A percentile compares a stretch with the other conserved stretches of the same genome.
Evolutionary conservation across 2,329 filamentous ascomycete genomes (phyloP).

Genomic region (Knoxdaviesia proteae): DNA sequence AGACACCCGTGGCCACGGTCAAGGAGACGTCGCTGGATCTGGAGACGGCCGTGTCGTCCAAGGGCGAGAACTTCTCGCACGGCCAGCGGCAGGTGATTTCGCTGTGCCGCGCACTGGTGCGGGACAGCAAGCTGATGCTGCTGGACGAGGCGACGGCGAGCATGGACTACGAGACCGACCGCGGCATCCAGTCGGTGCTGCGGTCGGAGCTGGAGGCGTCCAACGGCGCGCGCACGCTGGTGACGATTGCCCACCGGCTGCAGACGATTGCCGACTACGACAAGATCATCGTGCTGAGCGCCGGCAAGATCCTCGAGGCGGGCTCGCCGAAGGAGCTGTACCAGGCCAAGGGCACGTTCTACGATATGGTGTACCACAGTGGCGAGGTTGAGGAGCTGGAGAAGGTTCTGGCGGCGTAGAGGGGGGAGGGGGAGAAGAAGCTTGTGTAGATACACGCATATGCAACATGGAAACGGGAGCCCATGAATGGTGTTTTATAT

Average conservation of each 20-base stretch:
- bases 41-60: constrained; percentile 18
- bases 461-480: too few species aligned
- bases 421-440: too few species aligned
- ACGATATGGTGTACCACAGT: constrained; percentile 33
- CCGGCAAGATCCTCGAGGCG: constrained; percentile 22
- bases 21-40: constrained; percentile 12
- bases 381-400: constrained; percentile 21
- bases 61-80: constrained; percentile 24
- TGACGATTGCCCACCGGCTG: constrained; percentile 28
- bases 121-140: constrained; percentile 23
- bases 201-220: constrained; percentile 23
- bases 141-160: constrained; percentile 28
- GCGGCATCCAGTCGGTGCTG: constrained; percentile 22
- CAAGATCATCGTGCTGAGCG: constrained; percentile 25
- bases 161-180: constrained; percentile 26
- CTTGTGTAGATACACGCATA: too few species aligned
- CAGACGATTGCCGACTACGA: constrained; percentile 31
- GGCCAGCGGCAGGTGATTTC: constrained; percentile 28
- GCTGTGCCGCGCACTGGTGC: constrained; percentile 23
- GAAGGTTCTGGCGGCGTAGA: constrained; percentile 1
- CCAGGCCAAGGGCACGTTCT: constrained; percentile 22
- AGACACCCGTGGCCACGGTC: too few species aligned
- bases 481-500: too few species aligned
- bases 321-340: constrained; percentile 27
- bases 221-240: constrained; percentile 21